Base-by-base conservation (phyloP, 2,329 filamentous ascomycete species). In the Pyrenophora graminea region DNA sequence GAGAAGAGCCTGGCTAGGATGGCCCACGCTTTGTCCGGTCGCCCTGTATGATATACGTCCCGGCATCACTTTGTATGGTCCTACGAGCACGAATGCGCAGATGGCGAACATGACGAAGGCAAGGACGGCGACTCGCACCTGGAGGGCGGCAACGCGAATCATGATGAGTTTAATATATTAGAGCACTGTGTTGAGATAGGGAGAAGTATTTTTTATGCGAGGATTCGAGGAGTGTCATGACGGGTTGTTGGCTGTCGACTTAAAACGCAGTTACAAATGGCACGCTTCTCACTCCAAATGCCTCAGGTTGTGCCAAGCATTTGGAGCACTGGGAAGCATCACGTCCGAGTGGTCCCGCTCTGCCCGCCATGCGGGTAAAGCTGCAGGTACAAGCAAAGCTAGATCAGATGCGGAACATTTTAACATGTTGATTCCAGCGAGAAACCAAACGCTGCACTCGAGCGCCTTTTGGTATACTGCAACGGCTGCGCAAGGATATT, bases 81-180 rank as follows among this genome's bases (percentile, higher is more conserved):
- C 77, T 58, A 87, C 82, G 34, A 82, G 81, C 50, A 89, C 59
- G 63, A 82, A 79, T 46, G 84, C 75, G 64, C 87, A 79, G 55
- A 81, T 73, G 51, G 81, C 75, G 59, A 85, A 76, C 59, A 79
- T 78, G 59, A 86, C 64, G 41, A 85, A 67, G 56, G 87, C 69
- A 48, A 78, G 66, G 25, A 77, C 40, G 25, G 74, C 46, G 59
- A 76, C 74, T 45, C 76, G 74, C 40, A 68, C 66, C 45, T 54
- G 62, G 9, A 59, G 58, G 30, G 67, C 66, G 19, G 64, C 53
- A 15, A 62, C 60, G 36, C 60, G 60, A 27, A 70, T 60, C 71
- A 74, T 74, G 48, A 18, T 41, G 39, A 13, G 10, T 9, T 38
- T n/a, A 15, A 12, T 53, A 32, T 33, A 15, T 7, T n/a, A 47